A percentile compares a stretch with the other conserved stretches of the same genome.
phyloP scores from a whole-genome alignment of 176 grass and related monocot genomes.

The Rhynchospora pubera region DNA sequence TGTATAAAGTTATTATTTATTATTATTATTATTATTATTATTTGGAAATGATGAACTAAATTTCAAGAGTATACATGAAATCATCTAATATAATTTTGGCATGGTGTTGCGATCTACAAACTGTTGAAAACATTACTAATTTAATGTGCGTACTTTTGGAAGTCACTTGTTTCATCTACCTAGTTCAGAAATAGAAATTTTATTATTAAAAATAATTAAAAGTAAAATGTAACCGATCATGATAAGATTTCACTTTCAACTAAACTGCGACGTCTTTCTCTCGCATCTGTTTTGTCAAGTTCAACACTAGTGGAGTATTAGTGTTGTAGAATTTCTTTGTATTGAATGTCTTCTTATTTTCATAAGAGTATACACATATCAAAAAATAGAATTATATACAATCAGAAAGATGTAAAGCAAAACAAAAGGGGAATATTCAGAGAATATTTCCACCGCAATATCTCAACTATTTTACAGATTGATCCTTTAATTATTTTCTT shows the following conservation, averaged over 20 bases:
- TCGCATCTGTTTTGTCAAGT: neutral
- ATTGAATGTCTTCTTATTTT: neutral
- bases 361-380: neutral
- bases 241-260: slow-evolving; percentile 10
- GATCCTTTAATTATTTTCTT: neutral
- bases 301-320: neutral
- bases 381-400: neutral
- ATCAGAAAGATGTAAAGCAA: neutral
- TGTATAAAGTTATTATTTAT: too few relatives aligned
- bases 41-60: neutral
- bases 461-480: neutral
- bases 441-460: neutral
- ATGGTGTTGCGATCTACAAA: neutral
- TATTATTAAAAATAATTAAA: neutral
- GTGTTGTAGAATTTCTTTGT: neutral
- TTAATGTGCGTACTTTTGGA: neutral
- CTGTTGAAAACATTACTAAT: neutral
- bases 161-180: neutral
- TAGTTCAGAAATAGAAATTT: neutral
- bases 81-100: neutral
- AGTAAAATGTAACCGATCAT: neutral
- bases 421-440: neutral
- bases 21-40: too few relatives aligned
- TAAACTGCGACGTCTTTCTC: neutral
- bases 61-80: neutral